Conservation (phyloP, 2,329 filamentous ascomycete genomes). For the Botryotinia narcissicola region DNA sequence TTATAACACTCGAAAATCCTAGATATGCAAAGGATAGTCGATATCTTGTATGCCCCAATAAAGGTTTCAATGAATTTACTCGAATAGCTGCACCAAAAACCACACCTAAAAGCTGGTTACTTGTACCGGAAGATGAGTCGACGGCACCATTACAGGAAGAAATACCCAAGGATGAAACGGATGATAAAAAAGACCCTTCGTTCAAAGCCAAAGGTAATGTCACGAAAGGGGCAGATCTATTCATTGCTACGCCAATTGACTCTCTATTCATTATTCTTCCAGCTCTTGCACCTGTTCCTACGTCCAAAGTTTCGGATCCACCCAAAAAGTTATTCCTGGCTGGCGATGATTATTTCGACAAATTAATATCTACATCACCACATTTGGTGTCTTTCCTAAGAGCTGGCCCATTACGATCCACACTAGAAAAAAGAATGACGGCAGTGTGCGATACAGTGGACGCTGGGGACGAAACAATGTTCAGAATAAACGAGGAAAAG, state of each 20-base stretch:
- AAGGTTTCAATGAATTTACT: conserved; percentile 65
- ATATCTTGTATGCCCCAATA: conserved; percentile 61
- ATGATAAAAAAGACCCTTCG: conserved; percentile 23
- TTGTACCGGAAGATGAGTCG: conserved; percentile 36
- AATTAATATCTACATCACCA: conserved; percentile 51
- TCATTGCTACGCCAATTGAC: conserved; percentile 81
- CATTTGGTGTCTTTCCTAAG: conserved; percentile 60
- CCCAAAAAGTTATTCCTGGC: conserved; percentile 64
- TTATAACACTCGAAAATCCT: conserved; percentile 60
- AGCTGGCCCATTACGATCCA: conserved; percentile 43
- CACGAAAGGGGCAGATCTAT: conserved; percentile 69
- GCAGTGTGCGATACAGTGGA: conserved; percentile 78
- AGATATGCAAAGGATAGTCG: conserved; percentile 53
- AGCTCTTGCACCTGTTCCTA: conserved; percentile 53
- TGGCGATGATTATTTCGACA: conserved; percentile 70
- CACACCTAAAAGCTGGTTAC: conserved; percentile 60
- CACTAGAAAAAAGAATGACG: conserved; percentile 64
- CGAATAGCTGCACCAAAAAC: conserved; percentile 52
- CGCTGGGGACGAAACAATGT: conserved; percentile 82
- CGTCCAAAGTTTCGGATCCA: conserved; percentile 45
- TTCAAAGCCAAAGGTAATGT: conserved; percentile 48
- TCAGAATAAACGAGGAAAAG: conserved; percentile 71
- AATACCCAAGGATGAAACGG: conserved; percentile 25
- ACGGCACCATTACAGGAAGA: conserved; percentile 27
- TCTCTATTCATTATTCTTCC: conserved; percentile 81